These are phyloP conservation scores for Sordaria brevicollis DNA, from an alignment of 495 filamentous ascomycete species.

Conservation along the genomic window DNA sequence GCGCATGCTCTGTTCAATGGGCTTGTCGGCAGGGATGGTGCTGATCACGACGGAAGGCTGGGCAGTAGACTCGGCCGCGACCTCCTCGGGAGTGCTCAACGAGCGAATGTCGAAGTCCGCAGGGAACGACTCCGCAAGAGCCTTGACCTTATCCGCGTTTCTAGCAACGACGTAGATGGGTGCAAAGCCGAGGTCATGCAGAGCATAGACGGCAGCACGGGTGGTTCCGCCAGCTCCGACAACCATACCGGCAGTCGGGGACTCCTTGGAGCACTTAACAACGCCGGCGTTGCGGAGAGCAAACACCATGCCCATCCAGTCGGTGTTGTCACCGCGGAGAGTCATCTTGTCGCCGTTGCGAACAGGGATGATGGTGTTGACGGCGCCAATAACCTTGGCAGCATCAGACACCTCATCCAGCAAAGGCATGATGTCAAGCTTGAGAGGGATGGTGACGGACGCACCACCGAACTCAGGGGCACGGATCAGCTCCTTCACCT, in stretches of 20 bases:
- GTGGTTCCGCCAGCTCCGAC: slow-evolving; percentile 89
- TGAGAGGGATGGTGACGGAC: slow-evolving; percentile 91
- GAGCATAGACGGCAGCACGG: slow-evolving; percentile 80
- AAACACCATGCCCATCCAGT: slow-evolving; percentile 87
- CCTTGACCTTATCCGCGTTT: slow-evolving; percentile 51
- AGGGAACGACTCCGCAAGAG: slow-evolving; percentile 65
- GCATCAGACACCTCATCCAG: slow-evolving; percentile 72
- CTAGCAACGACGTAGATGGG: slow-evolving; percentile 86
- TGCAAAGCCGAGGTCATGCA: slow-evolving; percentile 70
- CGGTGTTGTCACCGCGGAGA: slow-evolving; percentile 83
- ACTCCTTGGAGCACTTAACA: slow-evolving; percentile 21
- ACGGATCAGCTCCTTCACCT: slow-evolving; percentile 58
- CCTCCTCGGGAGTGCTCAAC: slow-evolving; percentile 43
- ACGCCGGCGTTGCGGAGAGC: slow-evolving; percentile 68
- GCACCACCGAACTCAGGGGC: slow-evolving; percentile 76
- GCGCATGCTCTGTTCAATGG: slow-evolving; percentile 63
- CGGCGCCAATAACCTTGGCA: slow-evolving; percentile 76
- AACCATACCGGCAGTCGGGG: slow-evolving; percentile 50
- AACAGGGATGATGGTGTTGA: slow-evolving; percentile 77
- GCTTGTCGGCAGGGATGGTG: slow-evolving; percentile 82
- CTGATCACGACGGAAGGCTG: slow-evolving; percentile 69
- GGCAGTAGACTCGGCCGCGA: slow-evolving; percentile 29
- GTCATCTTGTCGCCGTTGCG: slow-evolving; percentile 24
- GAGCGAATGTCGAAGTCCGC: slow-evolving; percentile 60
- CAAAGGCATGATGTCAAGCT: slow-evolving; percentile 74